Evolutionary conservation across 164 flowering plant genomes (phyloP).

Genomic region (Vitis cinerea): DNA sequence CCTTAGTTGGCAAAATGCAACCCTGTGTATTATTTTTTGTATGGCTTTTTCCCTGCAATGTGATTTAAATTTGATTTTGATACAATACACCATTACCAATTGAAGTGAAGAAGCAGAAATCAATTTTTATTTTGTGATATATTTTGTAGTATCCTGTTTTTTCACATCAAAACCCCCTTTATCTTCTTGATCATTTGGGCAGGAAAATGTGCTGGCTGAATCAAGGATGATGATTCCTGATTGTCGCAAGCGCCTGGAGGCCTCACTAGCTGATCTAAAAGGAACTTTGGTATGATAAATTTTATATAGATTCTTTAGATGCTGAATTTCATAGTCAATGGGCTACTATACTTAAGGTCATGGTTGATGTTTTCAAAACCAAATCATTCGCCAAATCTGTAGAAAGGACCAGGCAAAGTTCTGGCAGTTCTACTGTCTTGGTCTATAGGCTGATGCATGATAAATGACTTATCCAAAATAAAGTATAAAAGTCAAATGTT

Average conservation of each 20-base stretch:
- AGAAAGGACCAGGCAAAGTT: not conserved
- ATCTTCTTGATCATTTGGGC: not conserved
- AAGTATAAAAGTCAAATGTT: no score
- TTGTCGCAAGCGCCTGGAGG: slow-evolving; percentile 81
- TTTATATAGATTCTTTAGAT: not conserved
- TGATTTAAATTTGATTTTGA: no score
- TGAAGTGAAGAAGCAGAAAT: no score
- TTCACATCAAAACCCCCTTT: not conserved
- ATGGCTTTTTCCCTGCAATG: no score
- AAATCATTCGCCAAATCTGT: no score
- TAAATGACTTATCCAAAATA: no score
- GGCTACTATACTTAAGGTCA: no score
- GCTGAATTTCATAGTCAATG: not conserved
- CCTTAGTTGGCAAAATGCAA: no score
- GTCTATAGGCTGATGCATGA: no score
- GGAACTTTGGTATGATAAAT: slow-evolving; percentile 52
- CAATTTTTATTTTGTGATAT: not conserved
- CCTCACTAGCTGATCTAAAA: slow-evolving; percentile 72
- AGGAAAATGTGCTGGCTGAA: slow-evolving; percentile 95
- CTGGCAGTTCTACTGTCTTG: not conserved
- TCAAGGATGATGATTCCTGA: slow-evolving; percentile 99
- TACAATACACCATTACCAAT: no score
- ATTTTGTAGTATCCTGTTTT: not conserved
- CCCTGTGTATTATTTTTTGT: no score
- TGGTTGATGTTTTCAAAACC: no score